Base-by-base conservation (phyloP, 306 rosid genomes). In the Canavalia ensiformis region DNA sequence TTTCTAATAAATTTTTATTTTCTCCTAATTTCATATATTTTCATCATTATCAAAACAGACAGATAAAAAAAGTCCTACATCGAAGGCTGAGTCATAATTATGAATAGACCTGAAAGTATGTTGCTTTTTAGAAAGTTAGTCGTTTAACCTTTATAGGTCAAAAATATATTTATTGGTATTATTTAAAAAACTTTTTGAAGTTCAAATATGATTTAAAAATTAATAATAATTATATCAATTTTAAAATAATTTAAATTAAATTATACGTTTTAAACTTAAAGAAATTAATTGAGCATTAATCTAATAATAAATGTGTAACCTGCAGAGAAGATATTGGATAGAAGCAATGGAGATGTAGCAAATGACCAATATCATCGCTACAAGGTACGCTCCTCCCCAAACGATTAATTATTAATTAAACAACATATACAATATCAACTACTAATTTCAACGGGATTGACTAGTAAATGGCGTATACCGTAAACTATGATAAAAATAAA, bases 351-450 rank as follows among this genome's bases (percentile, higher is more conserved):
- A 59, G 89, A 85, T 69, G 72, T 87, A 2, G 85, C 85, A 5
- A 3, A 57, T 62, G 92, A 89, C 51, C 62, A 64, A 72, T 89
- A 89, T 46, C 85, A 89, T 55, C 89, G 12, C 4, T 90, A 90
- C 18, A 82, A 85, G 89, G 85, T 90, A 82, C 12, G 9, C 47
- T 68, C 5, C 39, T 68, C 57, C 28, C 28, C 6, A 0, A 39
- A 39, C 25, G 25, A 66, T n/a, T 8, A 18, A 8, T 42, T 29
- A 57, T 57, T 25, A 28, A 67, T 42, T 18, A 8, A 67, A 28
- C 37, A 7, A 8, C 2, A 57, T 56, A 44, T 44, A 44, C 5
- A 44, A 6, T 44, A 44, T 44, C 41, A 2, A 37, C 25, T 37
- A 4, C 4, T 37, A 37, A 37, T 37, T 4, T 4, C 41, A 37